phyloP scores from a whole-genome alignment of 2,329 filamentous ascomycete species.

The Colletotrichum horii region DNA sequence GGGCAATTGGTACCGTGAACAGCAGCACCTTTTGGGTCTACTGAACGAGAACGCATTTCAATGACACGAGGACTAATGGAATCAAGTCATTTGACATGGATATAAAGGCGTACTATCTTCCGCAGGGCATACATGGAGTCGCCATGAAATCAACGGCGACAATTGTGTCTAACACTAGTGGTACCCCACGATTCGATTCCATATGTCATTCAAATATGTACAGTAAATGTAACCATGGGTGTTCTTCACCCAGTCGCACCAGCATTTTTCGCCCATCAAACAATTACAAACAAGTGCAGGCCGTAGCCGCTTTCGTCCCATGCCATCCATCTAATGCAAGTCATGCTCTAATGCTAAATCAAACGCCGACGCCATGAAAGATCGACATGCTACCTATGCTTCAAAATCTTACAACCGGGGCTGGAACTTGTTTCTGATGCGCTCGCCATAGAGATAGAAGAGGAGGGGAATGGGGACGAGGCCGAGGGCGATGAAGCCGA shows the following conservation, averaged over 20 bases:
- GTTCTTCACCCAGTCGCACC: not conserved
- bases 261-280: not conserved
- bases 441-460: constrained; percentile 42
- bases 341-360: not conserved
- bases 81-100: not conserved
- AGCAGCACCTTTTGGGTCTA: constrained; percentile 30
- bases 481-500: constrained; percentile 42
- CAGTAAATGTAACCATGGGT: not conserved
- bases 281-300: not conserved
- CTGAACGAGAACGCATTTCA: not conserved
- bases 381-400: not conserved
- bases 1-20: constrained; percentile 28
- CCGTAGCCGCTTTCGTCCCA: not conserved
- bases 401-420: not conserved
- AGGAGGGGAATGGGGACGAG: constrained; percentile 42
- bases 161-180: not conserved
- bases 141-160: not conserved
- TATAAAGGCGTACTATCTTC: not conserved
- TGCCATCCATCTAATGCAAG: not conserved
- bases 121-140: not conserved
- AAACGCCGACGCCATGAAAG: not conserved
- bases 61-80: not conserved
- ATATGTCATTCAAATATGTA: not conserved
- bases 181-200: not conserved
- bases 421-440: constrained; percentile 32